Percentiles rank a stretch among this genome's conserved stretches.
Evolutionary conservation across 306 rosid genomes (phyloP).

Genomic region (Casuarina equisetifolia): DNA sequence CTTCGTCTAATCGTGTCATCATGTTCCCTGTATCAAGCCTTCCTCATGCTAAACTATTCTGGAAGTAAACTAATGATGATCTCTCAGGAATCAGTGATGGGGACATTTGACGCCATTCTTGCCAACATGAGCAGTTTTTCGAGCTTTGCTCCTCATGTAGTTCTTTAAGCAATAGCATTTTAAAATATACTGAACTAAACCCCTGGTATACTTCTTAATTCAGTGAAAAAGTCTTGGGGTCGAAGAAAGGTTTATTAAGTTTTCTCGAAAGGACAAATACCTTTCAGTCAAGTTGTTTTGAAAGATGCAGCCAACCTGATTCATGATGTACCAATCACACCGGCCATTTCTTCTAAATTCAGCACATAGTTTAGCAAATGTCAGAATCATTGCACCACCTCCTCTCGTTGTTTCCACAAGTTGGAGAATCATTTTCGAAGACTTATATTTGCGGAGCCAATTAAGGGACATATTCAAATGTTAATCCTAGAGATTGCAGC

Average conservation of each 20-base stretch:
- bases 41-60: not conserved
- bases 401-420: not conserved
- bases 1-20: conserved; percentile 13
- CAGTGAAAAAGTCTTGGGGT: too few relatives aligned
- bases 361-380: not conserved
- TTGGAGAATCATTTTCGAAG: not conserved
- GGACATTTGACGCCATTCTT: not conserved
- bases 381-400: not conserved
- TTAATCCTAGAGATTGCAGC: not conserved
- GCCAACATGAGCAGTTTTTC: not conserved
- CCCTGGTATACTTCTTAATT: too few relatives aligned
- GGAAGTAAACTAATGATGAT: not conserved
- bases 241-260: too few relatives aligned
- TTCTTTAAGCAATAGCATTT: too few relatives aligned
- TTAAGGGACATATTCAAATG: not conserved
- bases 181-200: too few relatives aligned
- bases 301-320: too few relatives aligned
- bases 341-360: not conserved
- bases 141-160: not conserved
- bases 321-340: not conserved
- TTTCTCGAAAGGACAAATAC: not conserved
- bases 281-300: not conserved
- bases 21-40: not conserved
- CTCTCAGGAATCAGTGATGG: not conserved
- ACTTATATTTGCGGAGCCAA: not conserved